Conservation (phyloP, 208 protist species). For the Trypanosoma grayi region DNA sequence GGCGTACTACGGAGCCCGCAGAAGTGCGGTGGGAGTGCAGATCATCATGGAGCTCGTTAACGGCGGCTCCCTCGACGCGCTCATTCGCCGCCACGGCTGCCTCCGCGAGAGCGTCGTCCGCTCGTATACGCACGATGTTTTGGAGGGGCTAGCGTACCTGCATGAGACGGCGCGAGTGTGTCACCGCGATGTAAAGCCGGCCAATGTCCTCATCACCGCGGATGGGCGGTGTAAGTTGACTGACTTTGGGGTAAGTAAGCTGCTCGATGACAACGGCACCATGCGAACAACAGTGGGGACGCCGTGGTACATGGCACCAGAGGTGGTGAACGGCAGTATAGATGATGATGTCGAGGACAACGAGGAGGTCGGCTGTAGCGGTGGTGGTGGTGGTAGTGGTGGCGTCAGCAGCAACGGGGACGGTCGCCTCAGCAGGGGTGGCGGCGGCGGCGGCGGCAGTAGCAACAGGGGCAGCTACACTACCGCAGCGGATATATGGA, state of each 20-base stretch:
- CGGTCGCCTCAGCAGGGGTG: background rate
- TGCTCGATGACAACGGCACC: constrained; percentile 33
- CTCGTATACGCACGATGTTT: constrained; percentile 71
- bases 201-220: constrained; percentile 86
- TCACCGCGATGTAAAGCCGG: constrained; percentile 91
- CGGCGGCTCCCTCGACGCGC: constrained; percentile 75
- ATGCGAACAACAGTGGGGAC: constrained; percentile 86
- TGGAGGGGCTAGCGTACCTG: constrained; percentile 78
- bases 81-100: constrained; percentile 51
- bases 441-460: constrained; percentile 9
- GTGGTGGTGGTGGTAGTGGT: constrained; percentile 1
- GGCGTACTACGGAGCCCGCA: constrained; percentile 74
- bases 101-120: constrained; percentile 75
- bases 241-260: constrained; percentile 86
- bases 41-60: constrained; percentile 91
- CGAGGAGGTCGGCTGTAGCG: constrained; percentile 8
- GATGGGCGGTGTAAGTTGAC: constrained; percentile 84
- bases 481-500: constrained; percentile 83
- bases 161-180: constrained; percentile 78
- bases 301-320: constrained; percentile 92
- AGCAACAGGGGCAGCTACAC: constrained; percentile 48
- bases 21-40: constrained; percentile 63
- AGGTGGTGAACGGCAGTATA: constrained; percentile 69
- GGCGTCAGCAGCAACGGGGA: constrained; percentile 4
- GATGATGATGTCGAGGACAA: constrained; percentile 34